A percentile compares a stretch with the other conserved stretches of the same genome.
Conservation (phyloP, 352 stramenopile genomes). For the Globisporangium spiculum region DNA sequence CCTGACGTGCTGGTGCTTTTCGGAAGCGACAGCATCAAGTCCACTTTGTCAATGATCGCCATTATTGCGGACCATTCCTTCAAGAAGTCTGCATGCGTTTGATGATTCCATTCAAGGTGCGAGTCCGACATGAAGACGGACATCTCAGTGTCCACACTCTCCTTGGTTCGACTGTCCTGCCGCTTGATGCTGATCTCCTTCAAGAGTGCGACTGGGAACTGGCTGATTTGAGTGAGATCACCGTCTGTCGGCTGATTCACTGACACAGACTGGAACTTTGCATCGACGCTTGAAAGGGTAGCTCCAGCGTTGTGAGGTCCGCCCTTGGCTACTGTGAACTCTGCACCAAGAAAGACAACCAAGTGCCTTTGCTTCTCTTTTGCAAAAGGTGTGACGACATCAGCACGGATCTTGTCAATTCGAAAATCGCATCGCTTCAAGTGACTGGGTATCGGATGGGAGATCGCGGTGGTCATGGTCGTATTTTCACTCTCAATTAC, state of each 20-base stretch:
- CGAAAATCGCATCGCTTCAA: conserved; percentile 10
- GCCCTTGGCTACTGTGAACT: conserved; percentile 12
- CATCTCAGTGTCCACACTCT: conserved; percentile 29
- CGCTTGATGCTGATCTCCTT: conserved; percentile 26
- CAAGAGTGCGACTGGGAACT: conserved; percentile 14
- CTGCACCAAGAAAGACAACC: conserved; percentile 15
- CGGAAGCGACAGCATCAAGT: conserved; percentile 33
- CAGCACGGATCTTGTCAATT: conserved; percentile 5
- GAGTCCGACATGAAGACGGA: conserved; percentile 25
- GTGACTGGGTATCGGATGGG: background rate
- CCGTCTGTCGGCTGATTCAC: conserved; percentile 17
- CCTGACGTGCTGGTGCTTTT: background rate
- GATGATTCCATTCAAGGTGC: conserved; percentile 35
- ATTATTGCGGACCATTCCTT: conserved; percentile 26
- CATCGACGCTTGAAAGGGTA: background rate
- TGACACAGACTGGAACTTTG: conserved; percentile 12
- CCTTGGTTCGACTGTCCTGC: conserved; percentile 20
- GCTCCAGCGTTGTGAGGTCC: background rate
- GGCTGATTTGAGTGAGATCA: background rate
- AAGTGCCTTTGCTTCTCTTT: conserved; percentile 6
- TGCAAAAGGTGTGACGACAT: conserved; percentile 7
- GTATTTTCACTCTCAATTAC: conserved; percentile 4
- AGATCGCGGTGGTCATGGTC: conserved; percentile 4
- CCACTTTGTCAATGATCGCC: conserved; percentile 32
- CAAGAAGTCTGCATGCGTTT: conserved; percentile 28